A percentile compares a stretch with the other conserved stretches of the same genome.
Evolutionary conservation across 176 grass and related monocot genomes (phyloP).

Genomic region (Oryza longistaminata): DNA sequence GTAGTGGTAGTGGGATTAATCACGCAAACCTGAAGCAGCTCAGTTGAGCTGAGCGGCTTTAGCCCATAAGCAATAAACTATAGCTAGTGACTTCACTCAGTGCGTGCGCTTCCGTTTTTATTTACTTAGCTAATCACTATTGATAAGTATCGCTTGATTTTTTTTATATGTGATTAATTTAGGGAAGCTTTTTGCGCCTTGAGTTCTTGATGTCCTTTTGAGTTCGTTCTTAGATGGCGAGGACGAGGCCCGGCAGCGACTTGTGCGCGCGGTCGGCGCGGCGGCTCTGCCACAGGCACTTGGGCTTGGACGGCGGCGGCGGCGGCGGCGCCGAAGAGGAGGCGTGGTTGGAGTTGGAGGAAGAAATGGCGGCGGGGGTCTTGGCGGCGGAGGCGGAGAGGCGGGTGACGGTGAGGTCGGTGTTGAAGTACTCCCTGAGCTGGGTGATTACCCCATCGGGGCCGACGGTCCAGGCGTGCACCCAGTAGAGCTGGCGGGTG

Average conservation of each 20-base stretch:
- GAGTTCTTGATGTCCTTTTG: background rate
- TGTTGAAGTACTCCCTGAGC: conserved; percentile 88
- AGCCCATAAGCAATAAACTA: background rate
- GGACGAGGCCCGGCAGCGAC: conserved; percentile 76
- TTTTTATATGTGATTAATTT: background rate
- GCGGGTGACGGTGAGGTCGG: conserved; percentile 74
- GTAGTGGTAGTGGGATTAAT: background rate
- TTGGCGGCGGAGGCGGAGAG: conserved; percentile 33
- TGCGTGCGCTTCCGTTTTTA: background rate
- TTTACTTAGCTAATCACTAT: background rate
- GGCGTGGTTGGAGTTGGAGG: conserved; percentile 5
- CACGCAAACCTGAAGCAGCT: background rate
- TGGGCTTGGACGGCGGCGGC: conserved; percentile 14
- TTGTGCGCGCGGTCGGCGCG: conserved; percentile 43
- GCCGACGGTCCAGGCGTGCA: conserved; percentile 86
- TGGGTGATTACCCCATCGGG: conserved; percentile 76
- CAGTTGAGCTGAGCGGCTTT: background rate
- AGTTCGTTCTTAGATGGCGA: conserved; percentile 58
- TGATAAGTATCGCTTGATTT: background rate
- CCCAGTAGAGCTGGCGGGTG: conserved; percentile 58
- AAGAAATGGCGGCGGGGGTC: conserved; percentile 7
- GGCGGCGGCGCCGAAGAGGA: background rate
- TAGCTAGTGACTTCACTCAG: background rate
- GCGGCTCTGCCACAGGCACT: conserved; percentile 63
- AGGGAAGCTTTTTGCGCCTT: background rate